Evolutionary conservation across 108 stramenopile species (phyloP).

Genomic region (Skeletonema potamos): DNA sequence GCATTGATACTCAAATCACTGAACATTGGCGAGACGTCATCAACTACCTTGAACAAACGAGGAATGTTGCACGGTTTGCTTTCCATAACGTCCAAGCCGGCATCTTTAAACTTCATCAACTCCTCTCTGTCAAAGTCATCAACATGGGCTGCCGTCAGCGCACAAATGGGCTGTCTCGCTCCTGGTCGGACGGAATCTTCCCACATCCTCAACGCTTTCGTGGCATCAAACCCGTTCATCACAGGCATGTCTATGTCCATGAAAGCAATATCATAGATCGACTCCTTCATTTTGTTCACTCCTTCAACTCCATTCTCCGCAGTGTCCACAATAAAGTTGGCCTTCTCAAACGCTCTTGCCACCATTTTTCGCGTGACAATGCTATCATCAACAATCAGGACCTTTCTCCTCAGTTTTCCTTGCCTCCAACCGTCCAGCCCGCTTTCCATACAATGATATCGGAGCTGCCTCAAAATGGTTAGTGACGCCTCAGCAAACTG

Average conservation of each 20-base stretch:
- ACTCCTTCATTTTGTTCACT: conserved; percentile 84
- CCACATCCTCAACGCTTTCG: conserved; percentile 82
- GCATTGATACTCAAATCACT: conserved; percentile 85
- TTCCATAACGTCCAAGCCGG: conserved; percentile 90
- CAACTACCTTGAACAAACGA: conserved; percentile 88
- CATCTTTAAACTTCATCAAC: conserved; percentile 89
- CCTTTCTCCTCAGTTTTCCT: conserved; percentile 78
- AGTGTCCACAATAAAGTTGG: conserved; percentile 88
- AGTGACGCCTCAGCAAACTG: conserved; percentile 89
- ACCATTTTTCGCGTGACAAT: conserved; percentile 79
- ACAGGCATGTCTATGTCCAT: conserved; percentile 97
- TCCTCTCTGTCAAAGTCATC: conserved; percentile 86
- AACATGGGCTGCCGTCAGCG: conserved; percentile 83
- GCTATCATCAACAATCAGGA: conserved; percentile 88
- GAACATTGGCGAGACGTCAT: conserved; percentile 92
- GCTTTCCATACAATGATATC: conserved; percentile 93
- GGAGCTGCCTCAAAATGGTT: conserved; percentile 82
- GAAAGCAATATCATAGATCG: conserved; percentile 92
- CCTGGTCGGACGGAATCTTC: conserved; percentile 84
- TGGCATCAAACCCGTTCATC: conserved; percentile 92
- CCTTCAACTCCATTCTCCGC: conserved; percentile 88
- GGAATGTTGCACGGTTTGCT: conserved; percentile 91
- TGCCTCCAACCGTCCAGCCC: conserved; percentile 91
- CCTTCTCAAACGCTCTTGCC: conserved; percentile 84
- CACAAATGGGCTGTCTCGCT: conserved; percentile 89